Conservation (phyloP, 805 yeast species). For the Torulaspora maleeae region DNA sequence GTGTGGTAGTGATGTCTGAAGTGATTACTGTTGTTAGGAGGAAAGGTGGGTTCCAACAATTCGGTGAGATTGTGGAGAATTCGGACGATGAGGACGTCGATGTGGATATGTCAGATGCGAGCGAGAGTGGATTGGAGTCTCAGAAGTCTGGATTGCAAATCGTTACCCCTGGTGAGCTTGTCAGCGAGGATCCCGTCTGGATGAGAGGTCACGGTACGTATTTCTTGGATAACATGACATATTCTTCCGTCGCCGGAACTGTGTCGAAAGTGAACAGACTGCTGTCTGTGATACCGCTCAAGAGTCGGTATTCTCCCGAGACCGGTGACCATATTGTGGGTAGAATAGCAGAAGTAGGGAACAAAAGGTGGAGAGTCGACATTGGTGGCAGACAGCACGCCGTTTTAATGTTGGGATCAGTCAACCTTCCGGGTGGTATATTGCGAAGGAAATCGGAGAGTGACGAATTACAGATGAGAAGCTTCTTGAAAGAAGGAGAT, state of each 20-base stretch:
- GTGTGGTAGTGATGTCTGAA: slow-evolving; percentile 21
- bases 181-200: slow-evolving; percentile 95
- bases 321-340: slow-evolving; percentile 97
- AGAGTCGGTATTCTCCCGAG: slow-evolving; percentile 87
- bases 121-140: slow-evolving; percentile 31
- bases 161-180: slow-evolving; percentile 93
- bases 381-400: slow-evolving; percentile 95
- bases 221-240: slow-evolving; percentile 66
- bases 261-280: slow-evolving; percentile 81
- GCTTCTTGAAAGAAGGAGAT: slow-evolving; percentile 92
- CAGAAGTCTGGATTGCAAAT: slow-evolving; percentile 38
- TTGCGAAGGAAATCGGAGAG: slow-evolving; percentile 88
- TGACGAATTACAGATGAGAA: slow-evolving; percentile 95
- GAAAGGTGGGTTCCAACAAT: slow-evolving; percentile 26
- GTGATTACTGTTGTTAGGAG: slow-evolving; percentile 29
- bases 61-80: slow-evolving; percentile 10
- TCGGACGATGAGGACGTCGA: slow-evolving; percentile 37
- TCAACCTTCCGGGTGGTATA: slow-evolving; percentile 95
- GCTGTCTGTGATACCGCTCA: slow-evolving; percentile 76
- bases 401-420: slow-evolving; percentile 86
- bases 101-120: slow-evolving; percentile 39
- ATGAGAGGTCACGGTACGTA: slow-evolving; percentile 99
- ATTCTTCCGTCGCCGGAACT: slow-evolving; percentile 89
- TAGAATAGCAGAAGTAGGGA: slow-evolving; percentile 88
- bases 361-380: slow-evolving; percentile 93